Evolutionary conservation across 345 rosid genomes (phyloP), one percentile per base, ranked within the genome.

Genomic region (Pistacia integerrima): DNA sequence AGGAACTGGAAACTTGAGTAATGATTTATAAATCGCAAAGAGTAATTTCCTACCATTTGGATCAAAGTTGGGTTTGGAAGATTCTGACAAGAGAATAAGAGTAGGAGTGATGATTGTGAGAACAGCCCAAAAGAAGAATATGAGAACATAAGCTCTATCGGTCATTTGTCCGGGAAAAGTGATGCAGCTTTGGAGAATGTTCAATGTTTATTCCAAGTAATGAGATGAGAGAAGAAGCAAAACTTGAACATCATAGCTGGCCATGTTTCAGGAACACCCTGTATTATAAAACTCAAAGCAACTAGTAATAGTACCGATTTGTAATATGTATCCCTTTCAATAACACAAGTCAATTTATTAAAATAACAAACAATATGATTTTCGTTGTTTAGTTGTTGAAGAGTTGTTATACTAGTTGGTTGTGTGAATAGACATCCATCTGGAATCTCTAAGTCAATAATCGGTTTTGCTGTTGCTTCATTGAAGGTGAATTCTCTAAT

Each of bases 71-170:
- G 79, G 70, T 63, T 85, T 93, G 65, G 90, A 82, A 67, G 97
- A 86, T 20, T 92, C 93, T 17, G 98, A 92, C 90, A 87, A 81
- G 71, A 84, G 79, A 86, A 96, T 81, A 57, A 96, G 94, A 1
- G 90, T 91, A 35, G 99, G 99, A 8, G 98, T 90, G 88, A 96
- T 79, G 70, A 96, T 80, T 11, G 97, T 84, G 77, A 96, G 97
- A 77, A 86, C 76, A 69, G 98, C 97, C 99, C 99, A 96, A 84
- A 91, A 93, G 91, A 96, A 88, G 85, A 93, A 90, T 73, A 96
- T 89, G 83, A 93, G 77, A 13, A 89, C 93, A 46, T 84, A 85
- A 62, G 82, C 91, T 80, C 97, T 93, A 30, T 84, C 90, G 66
- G 49, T 89, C 98, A 93, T 96, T 83, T 78, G 86, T 69, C 62